Evolutionary conservation across 192 early-diverging fungal species (phyloP), one percentile per base, ranked within the genome.

Genomic region (Linnemannia elongata): DNA sequence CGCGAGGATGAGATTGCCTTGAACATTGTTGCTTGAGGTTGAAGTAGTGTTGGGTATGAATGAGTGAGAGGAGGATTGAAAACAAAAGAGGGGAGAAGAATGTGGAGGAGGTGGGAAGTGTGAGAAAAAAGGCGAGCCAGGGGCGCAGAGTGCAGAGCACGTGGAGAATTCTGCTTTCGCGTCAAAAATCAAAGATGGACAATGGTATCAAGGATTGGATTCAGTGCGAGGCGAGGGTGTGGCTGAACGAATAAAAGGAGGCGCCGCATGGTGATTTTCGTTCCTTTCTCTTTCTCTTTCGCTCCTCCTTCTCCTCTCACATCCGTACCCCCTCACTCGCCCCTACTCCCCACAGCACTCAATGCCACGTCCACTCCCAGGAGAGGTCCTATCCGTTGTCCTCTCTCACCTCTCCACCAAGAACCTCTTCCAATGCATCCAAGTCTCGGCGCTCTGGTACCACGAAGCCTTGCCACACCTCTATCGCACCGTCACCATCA

Each of bases 1-100:
- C 52, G 27, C 38, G 75, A 27, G 55, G 20, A 35, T 57, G 41
- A 7, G 75, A 77, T 63, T 35, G 75, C 30, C 57, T 66, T 77
- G 75, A 77, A 42, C 75, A 77, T 77, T 22, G 55, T 42, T 35
- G 74, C 0, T 77, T 52, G 49, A 22, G 3, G 49, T 22, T 4
- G 49, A 52, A 52, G 49, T 4, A 18, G 70, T 42, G 33, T 2
- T 39, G 20, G 20, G 68, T 30, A 8, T 9, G 17, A 17, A 22
- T 44, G 70, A 72, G 42, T 71, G 69, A 42, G 24, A 15, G 38
- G n/a, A 55, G 17, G 44, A n/a, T n/a, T n/a, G 45, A 73, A 72
- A 8, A 13, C n/a, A 9, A 17, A 49, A 74, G 52, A 55, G 38
- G 7, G 57, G 24, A 35, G 39, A 75, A 15, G 36, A 30, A 42